Evolutionary conservation across 1,139 yeast species (phyloP), one percentile per base, ranked within the genome.

Genomic region (Suhomyces terraborum): DNA sequence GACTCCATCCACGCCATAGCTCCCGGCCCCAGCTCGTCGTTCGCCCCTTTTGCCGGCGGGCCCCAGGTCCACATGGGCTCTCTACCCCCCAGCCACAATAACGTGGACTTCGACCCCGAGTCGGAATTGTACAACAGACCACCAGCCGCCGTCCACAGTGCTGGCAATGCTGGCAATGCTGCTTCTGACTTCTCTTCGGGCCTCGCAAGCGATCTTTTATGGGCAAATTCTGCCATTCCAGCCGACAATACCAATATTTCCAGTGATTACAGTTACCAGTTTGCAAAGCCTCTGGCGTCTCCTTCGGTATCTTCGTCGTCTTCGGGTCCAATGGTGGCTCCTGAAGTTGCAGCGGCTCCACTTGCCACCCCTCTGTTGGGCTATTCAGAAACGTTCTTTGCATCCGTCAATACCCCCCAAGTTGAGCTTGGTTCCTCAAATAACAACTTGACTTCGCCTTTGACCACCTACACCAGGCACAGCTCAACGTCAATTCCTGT

Each of bases 401-500:
- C 34, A 20, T 22, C 19, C 9, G 19, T 29, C 32, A 25, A 29
- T 21, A 38, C 31, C 8, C 28, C 38, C 25, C 42, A 34, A 29
- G 18, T 35, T 6, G 34, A 32, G 8, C 24, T 22, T 14, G 8
- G 34, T 18, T 12, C 29, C 25, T 8, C 17, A 12, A 7, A 35
- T 10, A 25, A 24, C n/a, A 25, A 20, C 13, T 25, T 27, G 34
- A 25, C 36, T n/a, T 36, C 46, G 17, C 48, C 48, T 3, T 40
- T 36, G 12, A 33, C 38, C 42, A 31, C 35, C 35, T 32, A 35
- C 35, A 35, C 40, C 36, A 36, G 46, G 17, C 46, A 42, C 35
- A 40, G 46, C 40, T 47, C 48, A 33, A 42, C 48, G 14, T 31
- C 50, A 7, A 41, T 49, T 9, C 52, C 52, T 1, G 48, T 49